Conservation (phyloP, 139 green algal genomes). For the Chlorella sorokiniana region DNA sequence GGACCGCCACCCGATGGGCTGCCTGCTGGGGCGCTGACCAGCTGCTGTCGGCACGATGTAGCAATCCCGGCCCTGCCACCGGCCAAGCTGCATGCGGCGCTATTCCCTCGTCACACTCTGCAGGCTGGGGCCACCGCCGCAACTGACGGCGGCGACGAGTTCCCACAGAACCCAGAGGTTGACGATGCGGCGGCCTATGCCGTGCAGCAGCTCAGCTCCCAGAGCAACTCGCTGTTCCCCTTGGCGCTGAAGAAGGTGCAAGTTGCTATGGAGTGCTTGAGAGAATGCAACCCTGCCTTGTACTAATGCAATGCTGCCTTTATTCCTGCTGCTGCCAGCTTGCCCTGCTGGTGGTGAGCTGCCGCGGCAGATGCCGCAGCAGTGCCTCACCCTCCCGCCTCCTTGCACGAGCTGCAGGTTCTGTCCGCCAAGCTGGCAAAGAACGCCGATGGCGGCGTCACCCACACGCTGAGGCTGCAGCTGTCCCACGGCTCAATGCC, state of each 20-base stretch:
- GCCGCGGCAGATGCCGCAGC: neutral
- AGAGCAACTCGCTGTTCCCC: conserved; percentile 52
- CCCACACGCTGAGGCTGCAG: conserved; percentile 43
- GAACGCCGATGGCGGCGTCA: conserved; percentile 1
- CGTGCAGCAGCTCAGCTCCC: conserved; percentile 56
- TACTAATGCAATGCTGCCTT: neutral
- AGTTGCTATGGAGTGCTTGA: neutral
- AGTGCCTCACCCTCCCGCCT: too few relatives aligned
- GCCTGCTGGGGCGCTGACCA: too few relatives aligned
- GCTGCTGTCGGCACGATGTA: too few relatives aligned
- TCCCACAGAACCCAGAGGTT: conserved; percentile 26
- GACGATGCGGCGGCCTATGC: conserved; percentile 49
- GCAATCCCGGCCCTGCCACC: too few relatives aligned
- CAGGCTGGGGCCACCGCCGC: too few relatives aligned
- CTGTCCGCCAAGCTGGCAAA: conserved; percentile 19
- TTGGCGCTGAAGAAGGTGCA: conserved; percentile 45
- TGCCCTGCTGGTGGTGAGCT: neutral
- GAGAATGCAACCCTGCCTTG: neutral
- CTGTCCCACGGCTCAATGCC: conserved; percentile 47
- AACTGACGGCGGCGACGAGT: neutral
- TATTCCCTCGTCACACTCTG: too few relatives aligned
- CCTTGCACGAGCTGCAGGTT: conserved; percentile 5
- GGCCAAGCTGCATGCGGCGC: too few relatives aligned
- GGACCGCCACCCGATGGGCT: too few relatives aligned
- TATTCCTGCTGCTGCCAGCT: too few relatives aligned